Conservation (phyloP, 179 eudicot genomes). For the Spinacia oleracea region DNA sequence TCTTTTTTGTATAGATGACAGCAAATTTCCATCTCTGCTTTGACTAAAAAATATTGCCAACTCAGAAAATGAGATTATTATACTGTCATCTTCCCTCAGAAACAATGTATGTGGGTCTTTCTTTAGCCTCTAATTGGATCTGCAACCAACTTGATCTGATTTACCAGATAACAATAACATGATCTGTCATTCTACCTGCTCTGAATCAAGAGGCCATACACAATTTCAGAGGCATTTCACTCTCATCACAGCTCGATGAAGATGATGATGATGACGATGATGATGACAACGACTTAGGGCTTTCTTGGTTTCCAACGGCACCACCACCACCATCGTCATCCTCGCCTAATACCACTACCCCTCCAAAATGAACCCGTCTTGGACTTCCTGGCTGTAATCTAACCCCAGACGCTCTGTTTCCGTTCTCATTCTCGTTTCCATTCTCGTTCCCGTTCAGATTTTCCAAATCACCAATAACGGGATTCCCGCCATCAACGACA, state of each 20-base stretch:
- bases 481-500: neutral
- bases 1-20: neutral
- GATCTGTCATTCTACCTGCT: neutral
- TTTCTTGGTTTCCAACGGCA: conserved; percentile 8
- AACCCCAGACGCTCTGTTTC: neutral
- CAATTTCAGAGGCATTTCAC: conserved; percentile 40
- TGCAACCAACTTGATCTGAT: neutral
- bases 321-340: conserved; percentile 1
- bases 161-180: neutral
- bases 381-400: conserved; percentile 20
- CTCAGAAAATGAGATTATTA: neutral
- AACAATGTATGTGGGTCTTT: neutral
- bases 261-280: conserved; percentile 24
- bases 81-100: neutral
- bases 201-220: conserved; percentile 35
- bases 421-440: neutral
- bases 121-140: neutral
- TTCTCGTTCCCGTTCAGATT: conserved; percentile 8
- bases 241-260: conserved; percentile 24
- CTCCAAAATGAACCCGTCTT: conserved; percentile 44
- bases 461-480: neutral
- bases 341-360: conserved; percentile 41
- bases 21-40: neutral
- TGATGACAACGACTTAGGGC: conserved; percentile 23
- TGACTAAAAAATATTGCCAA: neutral